These are phyloP conservation scores for Serendipita vermifera DNA, from an alignment of 768 basidiomycete species.

Conservation along the genomic window DNA sequence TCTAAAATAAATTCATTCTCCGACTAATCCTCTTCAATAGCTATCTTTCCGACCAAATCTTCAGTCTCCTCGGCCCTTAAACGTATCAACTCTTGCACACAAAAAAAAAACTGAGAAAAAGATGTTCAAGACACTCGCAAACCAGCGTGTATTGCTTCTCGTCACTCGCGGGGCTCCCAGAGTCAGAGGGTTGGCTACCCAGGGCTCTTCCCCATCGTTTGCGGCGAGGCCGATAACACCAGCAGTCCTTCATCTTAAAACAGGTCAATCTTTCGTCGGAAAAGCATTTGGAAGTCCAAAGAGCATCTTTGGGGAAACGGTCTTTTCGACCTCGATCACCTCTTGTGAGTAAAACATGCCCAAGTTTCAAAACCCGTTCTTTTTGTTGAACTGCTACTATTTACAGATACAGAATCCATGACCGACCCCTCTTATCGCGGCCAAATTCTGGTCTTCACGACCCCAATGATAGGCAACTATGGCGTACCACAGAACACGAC, in stretches of 20 bases:
- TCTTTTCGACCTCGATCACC: conserved; percentile 97
- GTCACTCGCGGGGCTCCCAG: conserved; percentile 47
- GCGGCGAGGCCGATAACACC: conserved; percentile 33
- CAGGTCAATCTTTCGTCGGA: conserved; percentile 85
- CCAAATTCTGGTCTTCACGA: conserved; percentile 97
- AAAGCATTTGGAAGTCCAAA: conserved; percentile 78
- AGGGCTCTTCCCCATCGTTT: conserved; percentile 32
- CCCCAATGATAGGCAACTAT: conserved; percentile 97
- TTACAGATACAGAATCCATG: conserved; percentile 96
- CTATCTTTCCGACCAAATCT: conserved; percentile 84
- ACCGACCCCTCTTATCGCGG: conserved; percentile 98
- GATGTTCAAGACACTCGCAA: conserved; percentile 18
- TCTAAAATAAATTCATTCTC: conserved; percentile 15
- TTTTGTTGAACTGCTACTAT: not conserved
- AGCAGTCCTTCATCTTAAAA: conserved; percentile 82
- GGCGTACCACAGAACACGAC: conserved; percentile 79
- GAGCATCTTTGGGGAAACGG: conserved; percentile 90
- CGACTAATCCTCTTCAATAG: conserved; percentile 29
- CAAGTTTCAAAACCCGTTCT: conserved; percentile 14
- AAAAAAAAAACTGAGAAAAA: conserved; percentile 1
- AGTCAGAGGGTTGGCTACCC: conserved; percentile 51
- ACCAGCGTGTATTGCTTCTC: conserved; percentile 25
- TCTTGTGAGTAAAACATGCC: conserved; percentile 51
- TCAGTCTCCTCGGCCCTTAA: conserved; percentile 47
- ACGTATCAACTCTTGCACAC: conserved; percentile 9